Evolutionary conservation across 805 yeast genomes (phyloP).

Genomic region (Pichia pseudocactophila): DNA sequence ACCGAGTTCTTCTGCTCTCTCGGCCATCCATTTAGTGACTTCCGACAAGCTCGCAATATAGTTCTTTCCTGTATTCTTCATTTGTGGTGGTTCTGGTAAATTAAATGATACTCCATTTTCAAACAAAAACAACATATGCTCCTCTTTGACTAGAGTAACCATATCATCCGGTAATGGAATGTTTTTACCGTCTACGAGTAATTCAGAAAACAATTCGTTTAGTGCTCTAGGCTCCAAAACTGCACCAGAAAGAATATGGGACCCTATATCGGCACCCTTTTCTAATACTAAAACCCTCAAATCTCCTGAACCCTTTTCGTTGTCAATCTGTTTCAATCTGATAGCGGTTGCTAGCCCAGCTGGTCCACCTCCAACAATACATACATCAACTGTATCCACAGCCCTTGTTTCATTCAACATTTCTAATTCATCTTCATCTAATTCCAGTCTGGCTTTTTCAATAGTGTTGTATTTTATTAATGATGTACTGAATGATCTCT

Average conservation of each 20-base stretch:
- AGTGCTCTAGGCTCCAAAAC: slow-evolving; percentile 87
- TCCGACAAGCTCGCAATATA: slow-evolving; percentile 77
- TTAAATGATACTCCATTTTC: slow-evolving; percentile 46
- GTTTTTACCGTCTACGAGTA: slow-evolving; percentile 42
- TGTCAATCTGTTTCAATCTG: slow-evolving; percentile 74
- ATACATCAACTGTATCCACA: slow-evolving; percentile 81
- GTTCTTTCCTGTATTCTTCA: slow-evolving; percentile 73
- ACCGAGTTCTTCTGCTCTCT: slow-evolving; percentile 85
- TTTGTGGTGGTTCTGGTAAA: slow-evolving; percentile 89
- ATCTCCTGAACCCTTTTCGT: slow-evolving; percentile 43
- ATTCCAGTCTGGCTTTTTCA: slow-evolving; percentile 21
- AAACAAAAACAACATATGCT: slow-evolving; percentile 65
- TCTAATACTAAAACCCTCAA: slow-evolving; percentile 84
- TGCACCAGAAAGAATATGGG: slow-evolving; percentile 90
- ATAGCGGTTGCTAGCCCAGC: slow-evolving; percentile 96
- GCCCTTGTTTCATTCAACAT: slow-evolving; percentile 59
- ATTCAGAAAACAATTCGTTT: slow-evolving; percentile 71
- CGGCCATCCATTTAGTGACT: slow-evolving; percentile 74
- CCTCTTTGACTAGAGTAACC: slow-evolving; percentile 66
- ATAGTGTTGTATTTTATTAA: slow-evolving; percentile 8
- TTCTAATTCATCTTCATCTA: slow-evolving; percentile 37
- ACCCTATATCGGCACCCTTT: slow-evolving; percentile 88
- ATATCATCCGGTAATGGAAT: slow-evolving; percentile 74
- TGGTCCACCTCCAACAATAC: slow-evolving; percentile 97
- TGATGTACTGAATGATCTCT: slow-evolving; percentile 1